Percentiles rank a stretch among this genome's conserved stretches.
phyloP scores from a whole-genome alignment of 768 basidiomycete genomes.

The Serendipita vermifera region DNA sequence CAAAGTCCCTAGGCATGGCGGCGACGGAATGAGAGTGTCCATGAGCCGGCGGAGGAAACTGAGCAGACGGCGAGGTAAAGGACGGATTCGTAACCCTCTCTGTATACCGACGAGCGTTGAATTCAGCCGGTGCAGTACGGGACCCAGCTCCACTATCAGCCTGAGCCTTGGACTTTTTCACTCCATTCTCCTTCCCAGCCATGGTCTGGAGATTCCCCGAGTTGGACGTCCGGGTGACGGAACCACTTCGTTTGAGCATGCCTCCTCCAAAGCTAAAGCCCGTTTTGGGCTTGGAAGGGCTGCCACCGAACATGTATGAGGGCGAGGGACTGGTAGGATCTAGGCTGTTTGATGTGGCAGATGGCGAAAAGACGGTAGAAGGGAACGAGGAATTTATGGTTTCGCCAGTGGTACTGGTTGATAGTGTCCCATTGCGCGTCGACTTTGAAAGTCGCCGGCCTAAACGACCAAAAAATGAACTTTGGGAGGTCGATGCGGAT shows the following conservation, averaged over 20 bases:
- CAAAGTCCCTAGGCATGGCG: too few species aligned
- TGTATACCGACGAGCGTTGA: slow-evolving; percentile 1
- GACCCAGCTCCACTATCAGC: not conserved
- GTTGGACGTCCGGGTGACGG: not conserved
- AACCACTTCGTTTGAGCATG: not conserved
- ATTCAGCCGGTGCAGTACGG: not conserved
- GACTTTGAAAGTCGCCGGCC: not conserved
- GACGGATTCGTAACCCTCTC: slow-evolving; percentile 2
- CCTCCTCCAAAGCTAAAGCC: not conserved
- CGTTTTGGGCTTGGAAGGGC: not conserved
- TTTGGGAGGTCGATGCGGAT: not conserved
- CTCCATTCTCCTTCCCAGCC: not conserved
- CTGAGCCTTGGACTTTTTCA: not conserved
- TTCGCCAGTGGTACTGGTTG: not conserved
- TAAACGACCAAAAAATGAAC: not conserved
- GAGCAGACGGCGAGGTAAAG: not conserved
- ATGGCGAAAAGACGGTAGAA: not conserved
- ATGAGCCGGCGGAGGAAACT: not conserved
- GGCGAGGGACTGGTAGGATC: not conserved
- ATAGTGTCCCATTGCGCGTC: not conserved
- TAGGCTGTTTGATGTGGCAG: not conserved
- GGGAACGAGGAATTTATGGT: not conserved
- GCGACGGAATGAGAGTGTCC: not conserved
- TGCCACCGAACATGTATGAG: not conserved
- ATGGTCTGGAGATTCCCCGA: not conserved